phyloP scores from a whole-genome alignment of 176 grass and related monocot species.

The maize (Zea mays) region DNA sequence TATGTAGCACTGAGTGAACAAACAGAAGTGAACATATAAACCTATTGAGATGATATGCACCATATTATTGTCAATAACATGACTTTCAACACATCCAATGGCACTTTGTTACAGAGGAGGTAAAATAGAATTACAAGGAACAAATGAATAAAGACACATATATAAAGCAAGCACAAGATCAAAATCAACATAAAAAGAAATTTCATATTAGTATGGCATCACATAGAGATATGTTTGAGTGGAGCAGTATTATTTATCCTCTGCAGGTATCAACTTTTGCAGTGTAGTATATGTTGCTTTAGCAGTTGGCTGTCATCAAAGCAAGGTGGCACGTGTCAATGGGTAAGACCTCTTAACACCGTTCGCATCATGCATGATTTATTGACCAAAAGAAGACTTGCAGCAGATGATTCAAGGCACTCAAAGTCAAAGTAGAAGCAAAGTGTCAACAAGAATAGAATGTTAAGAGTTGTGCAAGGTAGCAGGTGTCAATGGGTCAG shows the following conservation, averaged over 20 bases:
- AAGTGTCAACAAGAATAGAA: not conserved
- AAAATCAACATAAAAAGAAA: constrained; percentile 12
- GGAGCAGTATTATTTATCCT: constrained; percentile 25
- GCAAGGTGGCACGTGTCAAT: not conserved
- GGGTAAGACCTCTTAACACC: constrained; percentile 24
- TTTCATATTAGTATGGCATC: not conserved
- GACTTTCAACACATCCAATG: constrained; percentile 1
- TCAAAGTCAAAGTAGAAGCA: constrained; percentile 7
- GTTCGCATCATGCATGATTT: constrained; percentile 18
- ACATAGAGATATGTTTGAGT: constrained; percentile 4
- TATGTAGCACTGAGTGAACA: not conserved
- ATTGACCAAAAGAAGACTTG: constrained; percentile 12
- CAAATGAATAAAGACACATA: constrained; percentile 7
- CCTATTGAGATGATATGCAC: constrained; percentile 7
- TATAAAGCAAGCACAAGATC: not conserved
- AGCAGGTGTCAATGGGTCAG: not conserved
- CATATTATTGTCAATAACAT: constrained; percentile 29
- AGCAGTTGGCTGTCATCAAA: constrained; percentile 23
- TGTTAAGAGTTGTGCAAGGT: not conserved
- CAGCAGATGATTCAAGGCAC: constrained; percentile 11
- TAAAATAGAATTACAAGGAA: not conserved
- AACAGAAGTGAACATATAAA: constrained; percentile 17
- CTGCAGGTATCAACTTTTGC: not conserved
- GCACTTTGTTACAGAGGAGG: not conserved
- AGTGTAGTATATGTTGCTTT: constrained; percentile 25